Evolutionary conservation across 768 basidiomycete species (phyloP).

Genomic region (Lentinula lateritia): DNA sequence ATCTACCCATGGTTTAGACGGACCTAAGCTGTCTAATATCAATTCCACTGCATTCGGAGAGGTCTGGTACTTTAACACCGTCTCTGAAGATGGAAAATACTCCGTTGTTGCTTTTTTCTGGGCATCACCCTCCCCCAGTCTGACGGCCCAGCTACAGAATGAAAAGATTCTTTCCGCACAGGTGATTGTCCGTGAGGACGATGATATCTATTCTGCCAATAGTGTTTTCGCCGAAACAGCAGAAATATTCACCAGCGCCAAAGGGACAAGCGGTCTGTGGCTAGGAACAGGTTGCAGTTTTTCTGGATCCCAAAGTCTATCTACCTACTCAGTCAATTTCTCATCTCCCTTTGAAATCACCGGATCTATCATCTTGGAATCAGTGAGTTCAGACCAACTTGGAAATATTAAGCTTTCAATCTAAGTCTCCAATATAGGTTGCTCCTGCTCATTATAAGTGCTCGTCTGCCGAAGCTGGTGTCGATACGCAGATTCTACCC

Average conservation of each 20-base stretch:
- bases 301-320: neutral
- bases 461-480: conserved; percentile 2
- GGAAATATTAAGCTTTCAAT: too few relatives aligned
- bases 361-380: conserved; percentile 9
- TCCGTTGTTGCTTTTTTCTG: conserved; percentile 13
- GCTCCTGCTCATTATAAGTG: conserved; percentile 11
- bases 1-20: conserved; percentile 5
- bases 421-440: neutral
- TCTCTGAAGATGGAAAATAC: conserved; percentile 7
- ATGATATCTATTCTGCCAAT: conserved; percentile 5
- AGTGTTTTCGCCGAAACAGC: neutral
- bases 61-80: conserved; percentile 16
- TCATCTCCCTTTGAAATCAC: conserved; percentile 9
- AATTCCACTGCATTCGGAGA: conserved; percentile 11
- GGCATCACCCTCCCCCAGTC: conserved; percentile 1
- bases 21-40: conserved; percentile 7
- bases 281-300: conserved; percentile 11
- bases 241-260: neutral
- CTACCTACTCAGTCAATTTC: conserved; percentile 6
- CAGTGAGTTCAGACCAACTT: neutral
- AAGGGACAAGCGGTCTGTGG: conserved; percentile 9
- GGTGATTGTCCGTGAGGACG: neutral
- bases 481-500: conserved; percentile 7
- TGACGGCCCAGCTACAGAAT: neutral
- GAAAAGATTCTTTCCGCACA: conserved; percentile 3